These are phyloP conservation scores for Curvularia hawaiiensis DNA, from an alignment of 2,329 filamentous ascomycete species.

Conservation along the genomic window DNA sequence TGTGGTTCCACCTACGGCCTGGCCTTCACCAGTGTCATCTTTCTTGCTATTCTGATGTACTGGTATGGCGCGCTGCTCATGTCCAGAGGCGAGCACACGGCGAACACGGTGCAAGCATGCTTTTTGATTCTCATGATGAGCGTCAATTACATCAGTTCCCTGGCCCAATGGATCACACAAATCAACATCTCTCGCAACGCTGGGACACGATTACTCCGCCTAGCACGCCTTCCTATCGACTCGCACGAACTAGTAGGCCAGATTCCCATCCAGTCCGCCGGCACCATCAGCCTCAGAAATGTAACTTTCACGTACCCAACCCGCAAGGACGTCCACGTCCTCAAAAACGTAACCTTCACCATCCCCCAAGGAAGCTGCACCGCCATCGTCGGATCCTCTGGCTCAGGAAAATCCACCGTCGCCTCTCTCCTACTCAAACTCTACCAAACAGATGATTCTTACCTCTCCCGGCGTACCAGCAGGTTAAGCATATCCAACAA, in stretches of 20 bases:
- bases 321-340: slow-evolving; percentile 57
- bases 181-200: slow-evolving; percentile 75
- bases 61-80: slow-evolving; percentile 78
- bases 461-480: slow-evolving; percentile 28
- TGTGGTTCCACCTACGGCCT: slow-evolving; percentile 76
- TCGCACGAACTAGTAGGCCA: slow-evolving; percentile 65
- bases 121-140: slow-evolving; percentile 85
- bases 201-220: slow-evolving; percentile 72
- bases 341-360: slow-evolving; percentile 69
- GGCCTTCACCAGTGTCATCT: slow-evolving; percentile 73
- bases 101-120: slow-evolving; percentile 70
- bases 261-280: slow-evolving; percentile 49
- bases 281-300: slow-evolving; percentile 64
- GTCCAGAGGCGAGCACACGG: slow-evolving; percentile 54
- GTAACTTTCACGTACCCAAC: slow-evolving; percentile 76
- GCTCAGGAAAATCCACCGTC: slow-evolving; percentile 90
- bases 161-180: slow-evolving; percentile 79
- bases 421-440: slow-evolving; percentile 75
- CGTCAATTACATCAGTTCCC: slow-evolving; percentile 71
- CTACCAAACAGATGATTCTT: slow-evolving; percentile 54
- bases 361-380: slow-evolving; percentile 69
- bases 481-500: slow-evolving; percentile 63
- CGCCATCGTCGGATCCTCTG: slow-evolving; percentile 82
- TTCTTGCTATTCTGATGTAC: slow-evolving; percentile 79
- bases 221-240: slow-evolving; percentile 64